Evolutionary conservation across 176 grass and related monocot species (phyloP), one percentile per base, ranked within the genome.

Genomic region (Canna indica): DNA sequence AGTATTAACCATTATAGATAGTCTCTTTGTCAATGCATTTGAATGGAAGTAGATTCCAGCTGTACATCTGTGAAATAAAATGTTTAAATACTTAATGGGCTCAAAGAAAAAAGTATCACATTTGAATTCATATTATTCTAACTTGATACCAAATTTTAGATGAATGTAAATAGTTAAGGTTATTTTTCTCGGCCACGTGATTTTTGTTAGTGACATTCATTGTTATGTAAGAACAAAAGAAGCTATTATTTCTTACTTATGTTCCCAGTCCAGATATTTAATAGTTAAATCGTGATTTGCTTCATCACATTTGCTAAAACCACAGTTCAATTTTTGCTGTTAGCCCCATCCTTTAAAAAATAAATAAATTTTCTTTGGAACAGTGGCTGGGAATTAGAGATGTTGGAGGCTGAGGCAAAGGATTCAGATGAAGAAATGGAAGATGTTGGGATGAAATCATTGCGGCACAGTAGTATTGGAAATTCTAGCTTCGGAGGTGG

Each of bases 311-410:
- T 22, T 20, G 5, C 47, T 50, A 50, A 20, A 54, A n/a, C 50
- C n/a, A 20, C 50, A 54, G 20, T 16, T 17, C 18, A n/a, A 1
- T 54, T 54, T 54, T 2, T 54, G 50, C 22, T 54, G 50, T 54
- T 54, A 54, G 17, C 17, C 50, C 17, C 13, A 5, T 44, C 1
- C n/a, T n/a, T n/a, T n/a, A 4, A 10, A 11, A 44, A 10, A 10
- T 44, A 44, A 44, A 4, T 4, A 44, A 54, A n/a, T 25, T 71
- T 50, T 50, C 78, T 45, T 82, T 12, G 42, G 66, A 75, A 22
- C 77, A 97, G 93, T 87, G 76, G 84, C 41, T 97, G 88, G 83
- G 86, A 97, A 45, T 72, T 92, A 80, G 88, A 97, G 72, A 79
- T 89, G 47, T 82, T 91, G 79, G 88, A 92, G 41, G 79, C 77